Evolutionary conservation across 176 grass and related monocot species (phyloP), one percentile per base, ranked within the genome.

Genomic region (Zizania latifolia): DNA sequence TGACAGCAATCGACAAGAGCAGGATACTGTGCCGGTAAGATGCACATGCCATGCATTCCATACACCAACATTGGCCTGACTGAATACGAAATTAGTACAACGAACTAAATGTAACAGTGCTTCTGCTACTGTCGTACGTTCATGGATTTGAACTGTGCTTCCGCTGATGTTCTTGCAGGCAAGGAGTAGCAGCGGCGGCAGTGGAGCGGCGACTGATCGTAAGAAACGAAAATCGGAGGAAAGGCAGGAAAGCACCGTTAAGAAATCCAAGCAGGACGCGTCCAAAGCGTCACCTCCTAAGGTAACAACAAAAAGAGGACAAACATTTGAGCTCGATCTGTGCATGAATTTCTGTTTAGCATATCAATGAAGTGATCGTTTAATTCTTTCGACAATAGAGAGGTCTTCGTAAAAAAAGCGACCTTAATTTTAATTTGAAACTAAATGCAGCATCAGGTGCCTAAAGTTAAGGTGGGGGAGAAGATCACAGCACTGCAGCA

Each of bases 401-500:
- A n/a, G n/a, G n/a, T n/a, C n/a, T n/a, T n/a, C n/a, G n/a, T n/a
- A n/a, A n/a, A n/a, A n/a, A n/a, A n/a, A n/a, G n/a, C n/a, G n/a
- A n/a, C n/a, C n/a, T n/a, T n/a, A n/a, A n/a, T n/a, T n/a, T n/a
- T n/a, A 22, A 35, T 24, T 72, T 76, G 30, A 5, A 48, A 41
- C 19, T 31, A 80, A 79, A 85, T 77, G 33, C 77, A 94, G 83
- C 64, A 70, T 45, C 94, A 87, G 67, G 82, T 89, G 73, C 81
- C 94, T 29, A 98, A 94, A 83, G 91, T 94, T 24, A 98, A 94
- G 50, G 62, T 98, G 12, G 76, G 81, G 68, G 94, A 94, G 70
- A 98, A 94, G 68, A 94, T 98, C 75, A 82, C 86, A 72, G 91
- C 89, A 69, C 61, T 98, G 71, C 94, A 98, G 77, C 89, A 94